These are phyloP conservation scores for Hymenoscyphus occultus DNA, from an alignment of 2,329 filamentous ascomycete genomes.

Conservation along the genomic window DNA sequence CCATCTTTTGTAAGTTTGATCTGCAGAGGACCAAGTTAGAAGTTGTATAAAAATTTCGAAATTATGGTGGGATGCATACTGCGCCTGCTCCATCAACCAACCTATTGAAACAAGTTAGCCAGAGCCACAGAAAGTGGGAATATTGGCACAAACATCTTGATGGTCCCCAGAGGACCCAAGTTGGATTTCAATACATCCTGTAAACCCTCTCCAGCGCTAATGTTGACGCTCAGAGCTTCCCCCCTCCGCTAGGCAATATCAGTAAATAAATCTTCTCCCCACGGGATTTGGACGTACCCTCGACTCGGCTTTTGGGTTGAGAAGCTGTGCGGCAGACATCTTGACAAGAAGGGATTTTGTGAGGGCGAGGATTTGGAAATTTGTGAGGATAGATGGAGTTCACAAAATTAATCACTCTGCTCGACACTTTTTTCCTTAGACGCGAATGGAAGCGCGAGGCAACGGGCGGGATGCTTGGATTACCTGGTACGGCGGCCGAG, in stretches of 20 bases:
- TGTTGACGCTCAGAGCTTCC: conserved; percentile 96
- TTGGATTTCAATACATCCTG: conserved; percentile 96
- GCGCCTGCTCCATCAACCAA: conserved; percentile 68
- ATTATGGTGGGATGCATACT: conserved; percentile 43
- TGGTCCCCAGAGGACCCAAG: conserved; percentile 85
- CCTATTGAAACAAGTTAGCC: conserved; percentile 42
- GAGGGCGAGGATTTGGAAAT: conserved; percentile 14
- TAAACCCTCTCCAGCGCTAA: conserved; percentile 89
- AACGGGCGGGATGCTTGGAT: conserved; percentile 7
- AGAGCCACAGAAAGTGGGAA: neutral
- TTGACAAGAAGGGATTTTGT: conserved; percentile 27
- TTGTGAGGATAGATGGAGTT: conserved; percentile 14
- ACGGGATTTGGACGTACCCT: conserved; percentile 59
- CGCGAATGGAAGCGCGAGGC: conserved; percentile 21
- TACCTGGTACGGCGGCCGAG: conserved; percentile 15
- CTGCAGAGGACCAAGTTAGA: conserved; percentile 42
- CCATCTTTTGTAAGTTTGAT: conserved; percentile 99
- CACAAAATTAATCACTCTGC: conserved; percentile 16
- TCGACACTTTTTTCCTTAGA: conserved; percentile 28
- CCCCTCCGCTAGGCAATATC: conserved; percentile 70
- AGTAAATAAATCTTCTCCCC: conserved; percentile 30
- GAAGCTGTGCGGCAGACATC: conserved; percentile 97
- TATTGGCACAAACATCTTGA: conserved; percentile 76
- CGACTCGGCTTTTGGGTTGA: conserved; percentile 98
- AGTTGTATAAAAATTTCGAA: conserved; percentile 15